Evolutionary conservation across 148 eudicot species (phyloP), one percentile per base, ranked within the genome.

Genomic region (Spergularia bocconei): DNA sequence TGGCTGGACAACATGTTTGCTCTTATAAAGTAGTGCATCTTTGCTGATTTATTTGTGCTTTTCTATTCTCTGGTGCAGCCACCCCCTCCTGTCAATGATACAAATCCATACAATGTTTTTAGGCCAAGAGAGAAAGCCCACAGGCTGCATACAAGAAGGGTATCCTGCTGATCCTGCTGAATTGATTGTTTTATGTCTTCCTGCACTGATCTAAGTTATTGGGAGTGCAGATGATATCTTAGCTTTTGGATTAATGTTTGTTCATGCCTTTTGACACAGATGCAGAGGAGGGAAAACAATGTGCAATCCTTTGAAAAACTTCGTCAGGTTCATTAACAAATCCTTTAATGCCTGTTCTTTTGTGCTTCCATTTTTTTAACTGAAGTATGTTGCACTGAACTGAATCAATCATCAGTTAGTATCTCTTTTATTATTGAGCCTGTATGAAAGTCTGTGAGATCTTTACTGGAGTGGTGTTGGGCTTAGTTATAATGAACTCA

Each of bases 231-330:
- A 56, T 15, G 59, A 36, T 44, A 44, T 13, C 68, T 36, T 65
- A 52, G 16, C 58, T 17, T 62, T 17, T 44, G 70, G 12, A 13
- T 61, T 29, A 70, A 41, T 29, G 29, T 41, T 63, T 19, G 48
- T 58, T 75, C 63, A 69, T 74, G 60, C 50, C 36, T 75, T 41
- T 62, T 60, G 12, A 44, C 44, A 66, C 81, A 95, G 97, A 92
- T 92, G 93, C 98, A 95, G 84, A 85, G 98, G 87, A 88, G 98
- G 87, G 98, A 94, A 82, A 94, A 94, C 87, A 94, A 94, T 77
- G 97, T 92, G 82, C 98, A 94, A 76, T 94, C 98, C 9, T 94
- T 94, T 80, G 98, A 94, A 85, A 94, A 92, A 87, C 96, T 94
- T 70, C 95, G 98, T 66, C 98, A 92, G 91, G 98, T 90, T 77